Base-by-base conservation (phyloP, 805 yeast species). In the Kuraishia cidri region DNA sequence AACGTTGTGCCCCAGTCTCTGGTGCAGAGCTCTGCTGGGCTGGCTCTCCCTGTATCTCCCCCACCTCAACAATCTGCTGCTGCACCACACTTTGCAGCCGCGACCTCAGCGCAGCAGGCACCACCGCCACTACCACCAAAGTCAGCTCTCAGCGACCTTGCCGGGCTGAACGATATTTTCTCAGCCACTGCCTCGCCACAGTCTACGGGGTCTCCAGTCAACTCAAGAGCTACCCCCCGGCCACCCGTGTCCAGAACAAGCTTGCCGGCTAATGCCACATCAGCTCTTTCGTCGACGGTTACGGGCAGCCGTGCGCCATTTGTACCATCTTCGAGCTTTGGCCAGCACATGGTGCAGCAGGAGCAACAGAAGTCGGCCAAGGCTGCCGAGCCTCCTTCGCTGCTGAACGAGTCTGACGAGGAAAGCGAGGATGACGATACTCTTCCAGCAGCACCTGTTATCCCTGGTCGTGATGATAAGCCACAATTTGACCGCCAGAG, bases 311-410 rank as follows among this genome's bases (percentile, higher is more conserved):
- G 56, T 38, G 56, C 50, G 10, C 40, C 59, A 28, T 90, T 88
- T 58, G 80, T 73, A 34, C 97, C 97, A 23, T 68, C 87, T 12
- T 86, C 96, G 0, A 58, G 70, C 8, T 90, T 88, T 63, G 97
- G 97, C 21, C 95, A 82, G 57, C 69, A 69, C 23, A 65, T 88
- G 33, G 56, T 63, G 18, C 57, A 52, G n/a, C 16, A 32, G 25
- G 30, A 19, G 23, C 17, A 18, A 17, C 30, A 26, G 24, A 54
- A 49, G 25, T 40, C 37, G 7, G 41, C 37, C 3, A 47, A 39
- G 21, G 54, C 48, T 23, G 37, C 37, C 7, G 42, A 39, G 16
- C 42, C 48, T 11, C 48, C 47, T 3, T 50, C 52, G 34, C 51
- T 61, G 29, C 43, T 62, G 31, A 60, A 60, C 4, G 65, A 56